phyloP scores from a whole-genome alignment of 306 rosid species.

The Astragalus glycyphyllos region DNA sequence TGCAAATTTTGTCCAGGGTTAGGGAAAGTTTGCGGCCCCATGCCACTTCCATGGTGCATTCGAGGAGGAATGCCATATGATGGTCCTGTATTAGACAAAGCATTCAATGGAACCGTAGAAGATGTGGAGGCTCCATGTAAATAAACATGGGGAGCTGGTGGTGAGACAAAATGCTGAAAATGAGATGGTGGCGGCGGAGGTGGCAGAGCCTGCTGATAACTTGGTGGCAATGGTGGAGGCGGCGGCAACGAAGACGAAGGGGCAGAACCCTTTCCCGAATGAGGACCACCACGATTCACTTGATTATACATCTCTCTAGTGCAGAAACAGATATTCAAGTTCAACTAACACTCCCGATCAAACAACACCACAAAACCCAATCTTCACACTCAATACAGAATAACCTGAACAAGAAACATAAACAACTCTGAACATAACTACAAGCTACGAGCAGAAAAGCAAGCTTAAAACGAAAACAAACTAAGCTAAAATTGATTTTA shows the following conservation, averaged over 20 bases:
- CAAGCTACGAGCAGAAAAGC: background rate
- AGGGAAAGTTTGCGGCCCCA: constrained; percentile 45
- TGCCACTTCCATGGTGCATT: constrained; percentile 55
- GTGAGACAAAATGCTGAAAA: constrained; percentile 51
- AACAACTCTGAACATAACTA: constrained; percentile 13
- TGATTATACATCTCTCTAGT: constrained; percentile 68
- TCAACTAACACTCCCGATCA: constrained; percentile 17
- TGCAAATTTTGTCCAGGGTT: constrained; percentile 48
- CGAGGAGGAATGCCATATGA: constrained; percentile 49
- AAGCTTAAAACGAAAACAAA: background rate
- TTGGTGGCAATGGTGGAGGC: constrained; percentile 38
- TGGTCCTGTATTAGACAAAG: constrained; percentile 51
- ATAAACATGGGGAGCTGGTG: constrained; percentile 49
- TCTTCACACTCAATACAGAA: constrained; percentile 35
- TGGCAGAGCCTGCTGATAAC: constrained; percentile 52
- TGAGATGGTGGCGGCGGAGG: constrained; percentile 40
- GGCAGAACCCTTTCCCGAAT: constrained; percentile 55
- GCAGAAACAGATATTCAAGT: background rate
- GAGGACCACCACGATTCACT: constrained; percentile 57
- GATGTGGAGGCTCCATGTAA: constrained; percentile 54
- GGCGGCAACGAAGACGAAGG: constrained; percentile 43
- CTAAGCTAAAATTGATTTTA: background rate
- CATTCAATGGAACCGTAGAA: constrained; percentile 42
- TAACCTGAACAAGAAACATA: constrained; percentile 41
- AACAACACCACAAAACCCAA: constrained; percentile 33